phyloP scores from a whole-genome alignment of 768 basidiomycete genomes.

The Chalciporus chontae region DNA sequence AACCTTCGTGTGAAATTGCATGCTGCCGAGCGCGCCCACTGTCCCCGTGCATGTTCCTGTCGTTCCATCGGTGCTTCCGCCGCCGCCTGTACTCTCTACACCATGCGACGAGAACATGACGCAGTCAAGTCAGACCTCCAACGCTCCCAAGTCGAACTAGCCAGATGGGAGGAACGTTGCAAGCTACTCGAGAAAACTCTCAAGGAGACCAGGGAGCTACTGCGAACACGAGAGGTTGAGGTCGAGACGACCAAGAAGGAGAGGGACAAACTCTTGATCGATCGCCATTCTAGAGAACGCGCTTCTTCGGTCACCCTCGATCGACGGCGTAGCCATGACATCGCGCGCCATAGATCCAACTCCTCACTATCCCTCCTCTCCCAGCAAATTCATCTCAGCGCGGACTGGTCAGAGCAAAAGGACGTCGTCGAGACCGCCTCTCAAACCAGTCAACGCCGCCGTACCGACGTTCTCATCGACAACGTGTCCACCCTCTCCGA shows the following conservation, averaged over 20 bases:
- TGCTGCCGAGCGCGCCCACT: slow-evolving; percentile 34
- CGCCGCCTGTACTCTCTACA: slow-evolving; percentile 39
- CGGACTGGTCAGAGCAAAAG: slow-evolving; percentile 31
- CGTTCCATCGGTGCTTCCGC: slow-evolving; percentile 36
- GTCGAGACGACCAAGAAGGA: slow-evolving; percentile 49
- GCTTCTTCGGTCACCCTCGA: slow-evolving; percentile 21
- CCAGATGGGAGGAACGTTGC: slow-evolving; percentile 59
- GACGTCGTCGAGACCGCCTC: slow-evolving; percentile 13
- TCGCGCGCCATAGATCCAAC: slow-evolving; percentile 27
- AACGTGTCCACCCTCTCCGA: slow-evolving; percentile 35
- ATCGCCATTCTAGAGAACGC: slow-evolving; percentile 20
- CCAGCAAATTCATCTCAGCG: slow-evolving; percentile 30
- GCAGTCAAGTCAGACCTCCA: slow-evolving; percentile 52
- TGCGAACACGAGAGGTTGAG: slow-evolving; percentile 58
- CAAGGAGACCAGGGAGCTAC: slow-evolving; percentile 58
- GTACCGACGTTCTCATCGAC: slow-evolving; percentile 14
- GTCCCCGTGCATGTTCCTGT: slow-evolving; percentile 30
- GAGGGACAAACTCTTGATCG: slow-evolving; percentile 28
- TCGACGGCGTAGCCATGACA: slow-evolving; percentile 28
- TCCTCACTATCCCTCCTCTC: slow-evolving; percentile 29
- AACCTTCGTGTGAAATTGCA: slow-evolving; percentile 43
- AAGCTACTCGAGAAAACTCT: slow-evolving; percentile 59
- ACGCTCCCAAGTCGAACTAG: slow-evolving; percentile 49
- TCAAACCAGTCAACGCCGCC: slow-evolving; percentile 14
- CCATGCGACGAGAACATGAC: slow-evolving; percentile 54